Percentiles rank a stretch among this genome's conserved stretches.
phyloP scores from a whole-genome alignment of 208 protist species.

The Acanthamoeba divionensis region DNA sequence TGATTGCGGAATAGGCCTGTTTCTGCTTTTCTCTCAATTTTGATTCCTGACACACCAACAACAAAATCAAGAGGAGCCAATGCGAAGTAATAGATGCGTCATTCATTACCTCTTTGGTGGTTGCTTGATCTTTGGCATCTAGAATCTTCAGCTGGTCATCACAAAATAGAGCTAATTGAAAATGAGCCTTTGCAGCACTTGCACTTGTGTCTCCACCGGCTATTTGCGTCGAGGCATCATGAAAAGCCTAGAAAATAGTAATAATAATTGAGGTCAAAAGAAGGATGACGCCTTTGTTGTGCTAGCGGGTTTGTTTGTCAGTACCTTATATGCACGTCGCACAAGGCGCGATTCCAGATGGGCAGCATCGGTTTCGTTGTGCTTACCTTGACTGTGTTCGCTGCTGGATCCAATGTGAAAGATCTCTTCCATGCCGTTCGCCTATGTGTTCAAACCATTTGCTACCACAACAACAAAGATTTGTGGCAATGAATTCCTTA shows the following conservation, averaged over 20 bases:
- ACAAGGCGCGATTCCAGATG: no score
- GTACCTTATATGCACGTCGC: no score
- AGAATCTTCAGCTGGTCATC: conserved; percentile 66
- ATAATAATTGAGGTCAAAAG: background rate
- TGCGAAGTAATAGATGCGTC: background rate
- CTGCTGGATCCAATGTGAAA: conserved; percentile 13
- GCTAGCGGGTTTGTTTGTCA: no score
- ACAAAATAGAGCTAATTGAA: conserved; percentile 75
- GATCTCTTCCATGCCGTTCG: conserved; percentile 36
- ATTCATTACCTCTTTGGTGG: background rate
- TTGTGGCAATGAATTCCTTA: background rate
- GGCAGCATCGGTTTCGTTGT: background rate
- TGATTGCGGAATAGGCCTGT: background rate
- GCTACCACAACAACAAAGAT: background rate
- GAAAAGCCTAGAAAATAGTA: conserved; percentile 37
- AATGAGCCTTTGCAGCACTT: conserved; percentile 59
- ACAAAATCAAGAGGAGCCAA: background rate
- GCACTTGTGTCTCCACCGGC: background rate
- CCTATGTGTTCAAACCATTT: background rate
- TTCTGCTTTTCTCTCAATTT: background rate
- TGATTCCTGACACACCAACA: background rate
- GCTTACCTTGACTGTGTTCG: background rate
- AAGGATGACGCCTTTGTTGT: no score
- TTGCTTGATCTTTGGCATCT: background rate
- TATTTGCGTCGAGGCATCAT: background rate